Percentiles rank a stretch among this genome's conserved stretches.
phyloP scores from a whole-genome alignment of 73 alveolate genomes.

The Symbiodinium pilosum region DNA sequence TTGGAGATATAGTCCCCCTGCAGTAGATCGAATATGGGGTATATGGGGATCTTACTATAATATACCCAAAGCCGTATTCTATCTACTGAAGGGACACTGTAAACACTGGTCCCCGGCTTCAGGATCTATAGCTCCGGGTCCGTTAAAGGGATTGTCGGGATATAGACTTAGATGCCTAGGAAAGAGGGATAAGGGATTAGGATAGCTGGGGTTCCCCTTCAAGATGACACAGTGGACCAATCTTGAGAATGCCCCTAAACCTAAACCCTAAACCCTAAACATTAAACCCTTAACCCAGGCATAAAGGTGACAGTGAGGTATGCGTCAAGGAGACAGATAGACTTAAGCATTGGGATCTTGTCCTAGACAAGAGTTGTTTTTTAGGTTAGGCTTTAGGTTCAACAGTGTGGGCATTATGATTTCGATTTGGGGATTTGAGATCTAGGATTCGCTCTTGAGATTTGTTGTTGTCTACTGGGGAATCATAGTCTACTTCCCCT shows the following conservation, averaged over 20 bases:
- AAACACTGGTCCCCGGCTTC: not conserved
- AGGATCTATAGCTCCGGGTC: not conserved
- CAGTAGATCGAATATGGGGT: no score
- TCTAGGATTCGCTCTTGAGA: no score
- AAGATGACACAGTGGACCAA: no score
- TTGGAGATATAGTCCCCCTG: not conserved
- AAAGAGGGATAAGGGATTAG: no score
- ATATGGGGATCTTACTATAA: no score
- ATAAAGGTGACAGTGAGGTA: not conserved
- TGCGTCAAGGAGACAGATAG: not conserved
- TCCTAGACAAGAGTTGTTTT: not conserved
- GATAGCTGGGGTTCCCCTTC: no score
- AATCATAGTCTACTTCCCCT: no score
- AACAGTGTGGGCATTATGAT: not conserved
- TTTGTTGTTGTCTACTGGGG: no score
- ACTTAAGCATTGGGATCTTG: not conserved
- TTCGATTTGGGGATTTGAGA: not conserved
- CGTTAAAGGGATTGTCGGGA: no score
- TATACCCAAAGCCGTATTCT: not conserved
- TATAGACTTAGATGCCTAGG: no score
- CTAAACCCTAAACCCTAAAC: constrained; percentile 3
- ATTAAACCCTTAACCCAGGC: not conserved
- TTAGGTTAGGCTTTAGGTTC: not conserved
- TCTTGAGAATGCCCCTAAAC: not conserved
- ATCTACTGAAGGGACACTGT: not conserved